phyloP scores from a whole-genome alignment of 768 basidiomycete species.

The Russula abietina region DNA sequence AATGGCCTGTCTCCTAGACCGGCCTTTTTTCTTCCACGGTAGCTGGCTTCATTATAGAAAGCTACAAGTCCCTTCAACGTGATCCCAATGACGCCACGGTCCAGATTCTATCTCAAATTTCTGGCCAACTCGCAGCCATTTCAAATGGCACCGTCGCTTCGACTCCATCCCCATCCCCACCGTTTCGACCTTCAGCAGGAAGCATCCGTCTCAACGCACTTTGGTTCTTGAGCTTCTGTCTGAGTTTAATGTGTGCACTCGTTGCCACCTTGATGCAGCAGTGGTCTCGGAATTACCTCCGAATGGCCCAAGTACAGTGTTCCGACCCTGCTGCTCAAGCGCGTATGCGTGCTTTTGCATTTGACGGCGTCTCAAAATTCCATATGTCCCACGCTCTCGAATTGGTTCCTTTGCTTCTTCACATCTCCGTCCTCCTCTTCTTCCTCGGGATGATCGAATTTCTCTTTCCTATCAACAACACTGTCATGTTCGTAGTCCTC shows the following conservation, averaged over 20 bases:
- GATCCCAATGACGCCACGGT: background rate
- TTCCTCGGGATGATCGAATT: conserved; percentile 21
- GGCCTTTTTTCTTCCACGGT: conserved; percentile 9
- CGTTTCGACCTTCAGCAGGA: background rate
- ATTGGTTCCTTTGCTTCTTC: conserved; percentile 16
- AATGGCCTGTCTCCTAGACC: background rate
- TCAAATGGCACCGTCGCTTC: background rate
- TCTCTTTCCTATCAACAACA: conserved; percentile 16
- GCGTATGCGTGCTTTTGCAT: conserved; percentile 9
- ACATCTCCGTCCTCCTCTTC: conserved; percentile 22
- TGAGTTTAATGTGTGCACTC: conserved; percentile 18
- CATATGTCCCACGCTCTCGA: conserved; percentile 8
- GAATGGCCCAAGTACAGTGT: conserved; percentile 1
- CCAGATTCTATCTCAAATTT: conserved; percentile 1
- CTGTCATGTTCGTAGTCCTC: conserved; percentile 13
- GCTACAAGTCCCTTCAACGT: conserved; percentile 8
- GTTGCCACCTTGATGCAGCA: conserved; percentile 20
- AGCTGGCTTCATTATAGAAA: conserved; percentile 9
- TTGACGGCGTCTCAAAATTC: conserved; percentile 15
- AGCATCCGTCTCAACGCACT: conserved; percentile 11
- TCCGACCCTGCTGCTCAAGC: conserved; percentile 10
- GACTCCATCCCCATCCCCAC: background rate
- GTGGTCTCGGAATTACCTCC: conserved; percentile 18
- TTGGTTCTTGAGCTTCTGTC: conserved; percentile 19
- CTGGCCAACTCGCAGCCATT: background rate